These are phyloP conservation scores for Primulina tabacum DNA, from an alignment of 257 asterid species.

Conservation along the genomic window DNA sequence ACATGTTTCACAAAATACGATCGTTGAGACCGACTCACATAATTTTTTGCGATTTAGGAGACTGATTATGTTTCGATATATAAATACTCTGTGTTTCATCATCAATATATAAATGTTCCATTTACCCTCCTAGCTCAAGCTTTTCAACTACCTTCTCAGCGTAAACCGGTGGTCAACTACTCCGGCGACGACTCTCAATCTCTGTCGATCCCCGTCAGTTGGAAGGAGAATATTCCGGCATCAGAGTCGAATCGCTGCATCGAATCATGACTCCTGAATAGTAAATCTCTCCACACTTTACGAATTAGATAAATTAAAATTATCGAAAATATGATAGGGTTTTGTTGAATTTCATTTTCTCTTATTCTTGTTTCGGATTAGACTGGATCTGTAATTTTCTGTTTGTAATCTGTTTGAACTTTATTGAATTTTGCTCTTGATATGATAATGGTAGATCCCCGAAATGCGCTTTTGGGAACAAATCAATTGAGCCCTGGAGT, in stretches of 20 bases:
- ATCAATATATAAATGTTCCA: too few species aligned
- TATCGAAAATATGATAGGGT: not conserved
- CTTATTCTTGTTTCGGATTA: not conserved
- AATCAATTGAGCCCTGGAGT: not conserved
- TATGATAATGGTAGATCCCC: slow-evolving; percentile 22
- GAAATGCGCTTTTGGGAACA: not conserved
- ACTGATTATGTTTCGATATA: too few species aligned
- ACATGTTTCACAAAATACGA: too few species aligned
- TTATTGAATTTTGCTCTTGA: not conserved
- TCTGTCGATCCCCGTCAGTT: too few species aligned
- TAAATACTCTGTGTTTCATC: too few species aligned
- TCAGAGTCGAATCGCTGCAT: slow-evolving; percentile 4
- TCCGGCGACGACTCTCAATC: too few species aligned
- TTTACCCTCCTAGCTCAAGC: too few species aligned
- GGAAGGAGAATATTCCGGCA: slow-evolving; percentile 28
- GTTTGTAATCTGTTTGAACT: slow-evolving; percentile 17
- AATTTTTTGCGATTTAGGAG: too few species aligned
- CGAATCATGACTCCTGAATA: slow-evolving; percentile 42
- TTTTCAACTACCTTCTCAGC: too few species aligned
- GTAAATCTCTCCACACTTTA: slow-evolving; percentile 25
- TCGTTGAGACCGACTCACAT: too few species aligned
- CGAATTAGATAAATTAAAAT: not conserved
- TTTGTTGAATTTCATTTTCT: not conserved
- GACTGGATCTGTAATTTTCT: slow-evolving; percentile 21
- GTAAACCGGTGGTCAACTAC: too few species aligned